Conservation (phyloP, 345 rosid genomes). For the Rhodamnia argentea region DNA sequence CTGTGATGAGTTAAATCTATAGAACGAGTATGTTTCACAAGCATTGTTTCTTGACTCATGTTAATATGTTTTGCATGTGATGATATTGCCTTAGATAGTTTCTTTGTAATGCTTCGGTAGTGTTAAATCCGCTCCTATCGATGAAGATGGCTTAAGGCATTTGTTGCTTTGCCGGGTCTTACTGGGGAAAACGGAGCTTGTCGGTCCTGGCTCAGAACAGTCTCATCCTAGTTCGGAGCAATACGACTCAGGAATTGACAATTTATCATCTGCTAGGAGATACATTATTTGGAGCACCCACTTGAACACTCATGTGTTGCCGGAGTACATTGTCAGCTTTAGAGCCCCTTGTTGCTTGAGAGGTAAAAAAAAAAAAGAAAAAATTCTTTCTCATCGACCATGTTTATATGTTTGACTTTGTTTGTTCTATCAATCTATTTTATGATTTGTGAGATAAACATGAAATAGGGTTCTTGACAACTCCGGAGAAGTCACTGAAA, state of each 20-base stretch:
- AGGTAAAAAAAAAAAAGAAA: neutral
- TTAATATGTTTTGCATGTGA: neutral
- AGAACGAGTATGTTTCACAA: neutral
- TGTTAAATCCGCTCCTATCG: too few relatives aligned
- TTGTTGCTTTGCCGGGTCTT: too few relatives aligned
- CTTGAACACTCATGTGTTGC: too few relatives aligned
- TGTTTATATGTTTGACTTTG: neutral
- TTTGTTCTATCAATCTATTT: neutral
- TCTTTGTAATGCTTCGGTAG: too few relatives aligned
- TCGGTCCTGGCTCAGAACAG: too few relatives aligned
- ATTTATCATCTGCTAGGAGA: too few relatives aligned
- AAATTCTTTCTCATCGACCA: neutral
- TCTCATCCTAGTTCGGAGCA: too few relatives aligned
- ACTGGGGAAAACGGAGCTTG: slow-evolving; percentile 32
- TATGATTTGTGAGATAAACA: neutral
- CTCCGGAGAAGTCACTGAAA: slow-evolving; percentile 12
- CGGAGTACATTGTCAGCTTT: too few relatives aligned
- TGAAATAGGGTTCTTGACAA: slow-evolving; percentile 19
- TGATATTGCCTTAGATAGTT: too few relatives aligned
- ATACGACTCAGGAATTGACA: too few relatives aligned
- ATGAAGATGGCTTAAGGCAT: too few relatives aligned
- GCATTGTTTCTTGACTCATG: neutral
- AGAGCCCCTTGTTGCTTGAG: neutral
- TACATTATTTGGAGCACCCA: too few relatives aligned
- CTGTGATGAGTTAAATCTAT: neutral